A percentile compares a stretch with the other conserved stretches of the same genome.
Conservation (phyloP, 441 rosid genomes). For the Rhodomyrtus psidioides region DNA sequence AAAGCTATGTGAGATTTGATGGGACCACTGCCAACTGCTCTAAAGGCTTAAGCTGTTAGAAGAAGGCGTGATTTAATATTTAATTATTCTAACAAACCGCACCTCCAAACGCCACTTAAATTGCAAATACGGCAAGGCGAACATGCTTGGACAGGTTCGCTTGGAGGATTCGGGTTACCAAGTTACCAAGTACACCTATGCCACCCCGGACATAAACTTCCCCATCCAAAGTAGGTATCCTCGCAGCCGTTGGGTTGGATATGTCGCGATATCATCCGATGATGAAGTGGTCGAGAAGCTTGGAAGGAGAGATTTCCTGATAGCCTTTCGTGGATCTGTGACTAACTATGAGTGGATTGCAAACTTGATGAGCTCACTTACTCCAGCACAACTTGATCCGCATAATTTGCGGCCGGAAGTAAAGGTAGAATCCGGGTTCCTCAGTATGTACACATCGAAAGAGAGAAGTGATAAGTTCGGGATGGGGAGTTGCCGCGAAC, state of each 20-base stretch:
- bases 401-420: slow-evolving; percentile 33
- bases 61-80: too few species aligned
- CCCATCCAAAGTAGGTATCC: slow-evolving; percentile 36
- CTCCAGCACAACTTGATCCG: slow-evolving; percentile 63
- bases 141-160: slow-evolving; percentile 34
- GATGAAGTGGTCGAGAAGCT: slow-evolving; percentile 23
- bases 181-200: slow-evolving; percentile 63
- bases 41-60: too few species aligned
- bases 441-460: slow-evolving; percentile 52
- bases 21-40: too few species aligned
- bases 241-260: slow-evolving; percentile 50
- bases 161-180: slow-evolving; percentile 39
- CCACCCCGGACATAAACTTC: slow-evolving; percentile 37
- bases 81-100: too few species aligned
- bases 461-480: slow-evolving; percentile 50
- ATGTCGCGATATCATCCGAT: slow-evolving; percentile 42
- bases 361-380: slow-evolving; percentile 51
- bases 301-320: slow-evolving; percentile 50
- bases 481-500: slow-evolving; percentile 51
- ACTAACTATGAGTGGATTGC: slow-evolving; percentile 54
- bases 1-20: too few species aligned
- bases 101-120: slow-evolving; percentile 48
- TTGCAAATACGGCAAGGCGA: slow-evolving; percentile 49
- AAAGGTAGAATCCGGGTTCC: slow-evolving; percentile 57
- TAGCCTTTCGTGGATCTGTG: slow-evolving; percentile 54